Evolutionary conservation across 129 eudicot species (phyloP).

Genomic region (Oenanthe sinensis): DNA sequence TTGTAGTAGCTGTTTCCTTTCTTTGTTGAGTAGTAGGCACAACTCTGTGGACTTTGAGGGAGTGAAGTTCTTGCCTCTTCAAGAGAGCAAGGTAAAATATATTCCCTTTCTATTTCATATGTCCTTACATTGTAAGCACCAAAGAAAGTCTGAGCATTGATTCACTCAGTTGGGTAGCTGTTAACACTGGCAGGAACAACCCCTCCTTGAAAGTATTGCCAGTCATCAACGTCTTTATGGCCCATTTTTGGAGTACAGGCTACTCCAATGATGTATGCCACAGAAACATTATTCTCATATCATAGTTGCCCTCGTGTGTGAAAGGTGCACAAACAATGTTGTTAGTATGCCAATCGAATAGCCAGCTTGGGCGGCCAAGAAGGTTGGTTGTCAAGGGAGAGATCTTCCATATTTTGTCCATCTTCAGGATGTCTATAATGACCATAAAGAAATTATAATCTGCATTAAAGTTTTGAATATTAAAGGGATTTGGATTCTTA

Average conservation of each 20-base stretch:
- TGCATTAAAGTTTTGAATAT: neutral
- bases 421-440: neutral
- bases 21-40: neutral
- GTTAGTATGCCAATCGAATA: neutral
- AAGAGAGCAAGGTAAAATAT: neutral
- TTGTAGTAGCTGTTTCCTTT: neutral
- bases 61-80: neutral
- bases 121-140: neutral
- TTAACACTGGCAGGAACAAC: neutral
- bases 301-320: neutral
- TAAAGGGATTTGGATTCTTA: neutral
- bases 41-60: neutral
- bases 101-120: neutral
- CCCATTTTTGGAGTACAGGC: neutral
- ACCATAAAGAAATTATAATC: neutral
- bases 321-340: neutral
- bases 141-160: neutral
- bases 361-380: neutral
- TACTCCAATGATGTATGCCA: neutral
- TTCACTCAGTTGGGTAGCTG: neutral
- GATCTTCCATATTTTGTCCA: neutral
- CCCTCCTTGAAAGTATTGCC: constrained; percentile 1
- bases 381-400: neutral
- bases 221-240: neutral
- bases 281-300: neutral